These are phyloP conservation scores for Penicillium sp. DNA, from an alignment of 2,329 filamentous ascomycete genomes.

Conservation along the genomic window DNA sequence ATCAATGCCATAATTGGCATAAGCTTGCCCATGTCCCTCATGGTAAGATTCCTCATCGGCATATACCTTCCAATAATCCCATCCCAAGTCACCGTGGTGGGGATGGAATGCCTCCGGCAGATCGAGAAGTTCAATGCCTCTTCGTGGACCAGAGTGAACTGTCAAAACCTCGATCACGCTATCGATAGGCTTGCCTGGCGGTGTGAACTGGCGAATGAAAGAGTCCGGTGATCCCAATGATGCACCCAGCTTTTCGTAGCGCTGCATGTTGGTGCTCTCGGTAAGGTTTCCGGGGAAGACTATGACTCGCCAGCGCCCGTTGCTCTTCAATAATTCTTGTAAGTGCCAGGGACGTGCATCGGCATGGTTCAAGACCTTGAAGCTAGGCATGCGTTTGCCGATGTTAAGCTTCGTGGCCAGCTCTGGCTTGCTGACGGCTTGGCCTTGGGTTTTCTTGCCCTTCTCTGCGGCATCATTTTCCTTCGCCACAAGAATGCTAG, in stretches of 20 bases:
- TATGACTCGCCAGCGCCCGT: conserved; percentile 41
- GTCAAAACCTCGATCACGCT: conserved; percentile 60
- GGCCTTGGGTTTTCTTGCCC: conserved; percentile 8
- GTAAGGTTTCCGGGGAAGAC: conserved; percentile 63
- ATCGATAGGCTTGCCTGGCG: conserved; percentile 40
- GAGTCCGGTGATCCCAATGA: conserved; percentile 38
- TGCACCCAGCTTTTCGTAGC: conserved; percentile 51
- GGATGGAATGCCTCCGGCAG: conserved; percentile 51
- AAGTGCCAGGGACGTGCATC: conserved; percentile 43
- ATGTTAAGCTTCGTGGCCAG: conserved; percentile 32
- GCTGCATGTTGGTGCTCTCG: conserved; percentile 42
- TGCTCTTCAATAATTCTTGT: conserved; percentile 36
- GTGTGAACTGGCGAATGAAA: conserved; percentile 50
- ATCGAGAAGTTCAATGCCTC: conserved; percentile 51
- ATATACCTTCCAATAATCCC: conserved; percentile 59
- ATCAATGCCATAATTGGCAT: conserved; percentile 55
- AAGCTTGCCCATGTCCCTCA: conserved; percentile 52
- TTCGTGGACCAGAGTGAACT: conserved; percentile 55
- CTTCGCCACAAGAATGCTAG: conserved; percentile 58
- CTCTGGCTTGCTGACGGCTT: conserved; percentile 17
- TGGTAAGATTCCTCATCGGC: conserved; percentile 56
- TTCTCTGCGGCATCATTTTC: conserved; percentile 42
- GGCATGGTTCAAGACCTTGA: conserved; percentile 37
- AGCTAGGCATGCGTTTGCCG: conserved; percentile 37
- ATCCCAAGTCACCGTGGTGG: conserved; percentile 49